Percentiles rank a stretch among this genome's conserved stretches.
Evolutionary conservation across 352 stramenopile species (phyloP).

Genomic region (Pythium periplocum): DNA sequence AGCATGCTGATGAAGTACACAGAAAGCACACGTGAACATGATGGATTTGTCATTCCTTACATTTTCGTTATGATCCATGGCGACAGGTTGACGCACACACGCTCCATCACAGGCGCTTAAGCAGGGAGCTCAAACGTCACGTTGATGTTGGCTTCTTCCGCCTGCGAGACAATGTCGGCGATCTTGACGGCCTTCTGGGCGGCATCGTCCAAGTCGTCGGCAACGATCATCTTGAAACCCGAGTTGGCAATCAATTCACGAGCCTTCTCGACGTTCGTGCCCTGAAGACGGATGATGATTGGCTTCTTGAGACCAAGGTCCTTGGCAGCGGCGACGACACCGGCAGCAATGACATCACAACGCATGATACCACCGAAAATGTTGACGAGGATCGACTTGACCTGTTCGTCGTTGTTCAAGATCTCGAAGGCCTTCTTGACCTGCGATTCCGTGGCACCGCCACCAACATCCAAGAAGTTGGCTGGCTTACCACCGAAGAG

Average conservation of each 20-base stretch:
- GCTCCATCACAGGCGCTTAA: neutral
- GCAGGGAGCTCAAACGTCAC: conserved; percentile 57
- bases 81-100: too few relatives aligned
- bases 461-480: conserved; percentile 99
- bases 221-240: conserved; percentile 93
- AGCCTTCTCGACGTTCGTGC: conserved; percentile 95
- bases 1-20: too few relatives aligned
- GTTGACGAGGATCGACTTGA: conserved; percentile 99
- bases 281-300: conserved; percentile 97
- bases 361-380: conserved; percentile 99
- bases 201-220: conserved; percentile 94
- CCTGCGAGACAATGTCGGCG: conserved; percentile 75
- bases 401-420: conserved; percentile 88
- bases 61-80: too few relatives aligned
- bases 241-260: conserved; percentile 92
- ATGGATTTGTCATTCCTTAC: too few relatives aligned
- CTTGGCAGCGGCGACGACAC: conserved; percentile 96
- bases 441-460: conserved; percentile 90
- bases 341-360: conserved; percentile 95
- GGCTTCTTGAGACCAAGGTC: conserved; percentile 96
- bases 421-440: conserved; percentile 88
- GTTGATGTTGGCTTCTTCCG: conserved; percentile 63
- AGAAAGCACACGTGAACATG: too few relatives aligned
- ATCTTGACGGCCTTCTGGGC: conserved; percentile 94
- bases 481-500: conserved; percentile 95